These are phyloP conservation scores for Aspergillus fischeri DNA, from an alignment of 2,329 filamentous ascomycete species.

Conservation along the genomic window DNA sequence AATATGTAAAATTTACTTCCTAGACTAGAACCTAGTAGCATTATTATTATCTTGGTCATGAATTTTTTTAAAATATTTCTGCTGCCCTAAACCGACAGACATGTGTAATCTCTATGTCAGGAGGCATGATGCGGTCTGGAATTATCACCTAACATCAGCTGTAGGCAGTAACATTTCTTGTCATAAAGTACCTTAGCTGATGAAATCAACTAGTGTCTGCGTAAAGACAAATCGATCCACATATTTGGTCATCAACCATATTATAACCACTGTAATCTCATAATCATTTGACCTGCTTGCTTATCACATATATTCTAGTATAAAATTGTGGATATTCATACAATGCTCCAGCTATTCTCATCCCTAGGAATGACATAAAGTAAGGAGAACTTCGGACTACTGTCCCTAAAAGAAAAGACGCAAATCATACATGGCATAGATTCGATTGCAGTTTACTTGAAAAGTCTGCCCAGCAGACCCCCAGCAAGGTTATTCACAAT, in stretches of 20 bases:
- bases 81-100: background rate
- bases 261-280: background rate
- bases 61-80: no score
- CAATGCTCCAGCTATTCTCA: background rate
- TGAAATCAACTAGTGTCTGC: background rate
- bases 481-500: conserved; percentile 53
- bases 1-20: no score
- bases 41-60: no score
- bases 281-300: background rate
- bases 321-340: background rate
- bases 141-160: background rate
- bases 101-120: background rate
- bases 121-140: no score
- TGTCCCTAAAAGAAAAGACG: background rate
- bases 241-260: background rate
- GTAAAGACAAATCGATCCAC: background rate
- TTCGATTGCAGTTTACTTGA: conserved; percentile 38
- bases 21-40: no score
- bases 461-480: conserved; percentile 53
- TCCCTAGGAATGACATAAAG: background rate
- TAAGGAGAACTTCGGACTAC: conserved; percentile 1
- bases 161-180: background rate
- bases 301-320: background rate
- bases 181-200: background rate
- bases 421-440: background rate